These are phyloP conservation scores for Aureoboletus auriporus DNA, from an alignment of 768 basidiomycete species.

Conservation along the genomic window DNA sequence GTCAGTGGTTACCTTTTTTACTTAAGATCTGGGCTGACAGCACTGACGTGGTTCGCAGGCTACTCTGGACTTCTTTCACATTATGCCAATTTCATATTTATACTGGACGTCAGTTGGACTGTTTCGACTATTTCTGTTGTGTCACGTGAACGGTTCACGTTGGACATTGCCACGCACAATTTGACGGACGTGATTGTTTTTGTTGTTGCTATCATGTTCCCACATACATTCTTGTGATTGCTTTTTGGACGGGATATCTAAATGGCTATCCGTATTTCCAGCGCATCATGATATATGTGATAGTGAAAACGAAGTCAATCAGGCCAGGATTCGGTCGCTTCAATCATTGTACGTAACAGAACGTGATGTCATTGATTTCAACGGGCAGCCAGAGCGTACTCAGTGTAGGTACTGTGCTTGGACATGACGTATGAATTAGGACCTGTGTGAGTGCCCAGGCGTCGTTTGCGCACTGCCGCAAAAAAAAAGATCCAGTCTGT, in stretches of 20 bases:
- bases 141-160: not conserved
- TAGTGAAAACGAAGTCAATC: too few relatives aligned
- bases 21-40: not conserved
- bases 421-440: too few relatives aligned
- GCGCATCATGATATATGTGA: not conserved
- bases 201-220: not conserved
- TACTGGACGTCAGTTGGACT: too few relatives aligned
- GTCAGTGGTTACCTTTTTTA: not conserved
- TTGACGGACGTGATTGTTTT: not conserved
- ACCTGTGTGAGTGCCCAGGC: too few relatives aligned
- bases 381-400: too few relatives aligned
- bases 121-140: not conserved
- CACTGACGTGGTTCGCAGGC: slow-evolving; percentile 3
- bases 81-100: too few relatives aligned
- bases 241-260: too few relatives aligned
- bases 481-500: too few relatives aligned
- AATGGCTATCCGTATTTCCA: not conserved
- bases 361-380: slow-evolving; percentile 6
- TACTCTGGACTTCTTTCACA: not conserved
- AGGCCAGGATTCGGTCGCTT: too few relatives aligned
- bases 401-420: too few relatives aligned
- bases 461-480: too few relatives aligned
- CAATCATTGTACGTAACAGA: too few relatives aligned
- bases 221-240: not conserved
- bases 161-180: not conserved